Base-by-base conservation (phyloP, 2,329 filamentous ascomycete genomes). In the Aureobasidium sp. region DNA sequence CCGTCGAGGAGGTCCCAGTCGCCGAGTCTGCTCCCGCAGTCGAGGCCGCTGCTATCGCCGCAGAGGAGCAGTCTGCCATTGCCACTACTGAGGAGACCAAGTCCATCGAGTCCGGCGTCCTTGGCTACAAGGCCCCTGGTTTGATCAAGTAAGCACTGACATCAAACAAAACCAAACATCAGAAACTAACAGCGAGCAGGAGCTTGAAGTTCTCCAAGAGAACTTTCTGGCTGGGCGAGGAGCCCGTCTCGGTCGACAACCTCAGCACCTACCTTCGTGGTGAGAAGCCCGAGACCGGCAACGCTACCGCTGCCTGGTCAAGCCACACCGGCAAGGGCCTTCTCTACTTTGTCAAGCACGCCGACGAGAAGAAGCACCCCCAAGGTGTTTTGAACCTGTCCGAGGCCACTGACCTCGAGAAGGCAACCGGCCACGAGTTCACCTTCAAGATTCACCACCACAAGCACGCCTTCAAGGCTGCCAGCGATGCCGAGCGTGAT, bases 251-350 rank as follows among this genome's bases (percentile, higher is more conserved):
- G 71, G 78, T 85, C 69, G 88, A 93, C 77, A 82, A 87, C 72
- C 82, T 97, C 62, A 77, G 81, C 68, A 78, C 82, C 69, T 97
- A 93, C 81, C 82, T 95, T 69, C 90, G 91, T 78, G 87, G 85
- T 71, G 91, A 96, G 84, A 97, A 97, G 87, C 82, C 87, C 62
- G 82, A 86, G 60, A 81, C 87, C 67, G 87, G 89, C 64, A 88
- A 95, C 79, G 83, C 89, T 67, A 88, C 88, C 69, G 88, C 86
- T 68, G 89, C 94, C 39, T 97, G 94, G 91, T 91, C 93, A 66
- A 86, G 86, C 68, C 86, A 96, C 82, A 97, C 93, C 63, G 93
- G 93, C 75, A 96, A 96, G 82, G 94, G 94, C 72, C 88, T 97
- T 22, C 81, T 97, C 45, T 96, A 95, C 83, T 89, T 90, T 77